phyloP scores from a whole-genome alignment of 1,284 basidiomycete species.

The Trametes sp. region DNA sequence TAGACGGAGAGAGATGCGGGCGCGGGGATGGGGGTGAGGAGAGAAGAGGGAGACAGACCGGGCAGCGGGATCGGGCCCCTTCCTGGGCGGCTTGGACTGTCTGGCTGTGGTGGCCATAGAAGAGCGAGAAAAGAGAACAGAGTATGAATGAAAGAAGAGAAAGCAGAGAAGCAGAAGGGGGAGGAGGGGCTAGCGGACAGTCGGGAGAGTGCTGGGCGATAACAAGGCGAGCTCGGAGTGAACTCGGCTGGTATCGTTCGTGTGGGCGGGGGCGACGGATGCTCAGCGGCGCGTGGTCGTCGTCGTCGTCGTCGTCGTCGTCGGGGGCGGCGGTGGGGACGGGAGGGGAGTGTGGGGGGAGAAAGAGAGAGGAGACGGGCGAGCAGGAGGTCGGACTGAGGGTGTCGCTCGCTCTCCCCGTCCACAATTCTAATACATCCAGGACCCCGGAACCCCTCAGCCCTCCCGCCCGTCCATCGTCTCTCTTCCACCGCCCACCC shows the following conservation, averaged over 20 bases:
- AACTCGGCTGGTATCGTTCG: constrained; percentile 20
- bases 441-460: constrained; percentile 22
- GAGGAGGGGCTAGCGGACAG: constrained; percentile 22
- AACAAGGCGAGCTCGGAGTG: constrained; percentile 42
- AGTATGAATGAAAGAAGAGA: constrained; percentile 43
- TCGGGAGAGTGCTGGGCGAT: constrained; percentile 36
- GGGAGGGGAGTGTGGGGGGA: constrained; percentile 27
- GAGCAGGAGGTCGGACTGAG: constrained; percentile 18
- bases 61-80: constrained; percentile 60
- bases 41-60: constrained; percentile 53
- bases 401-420: constrained; percentile 22
- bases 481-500: background rate
- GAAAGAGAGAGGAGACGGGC: constrained; percentile 28
- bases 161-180: constrained; percentile 40
- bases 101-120: constrained; percentile 69
- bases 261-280: constrained; percentile 15
- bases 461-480: constrained; percentile 1
- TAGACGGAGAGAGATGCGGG: constrained; percentile 7
- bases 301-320: constrained; percentile 27
- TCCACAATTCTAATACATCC: constrained; percentile 28
- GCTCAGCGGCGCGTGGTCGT: constrained; percentile 26
- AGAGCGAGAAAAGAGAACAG: constrained; percentile 30
- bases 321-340: constrained; percentile 28
- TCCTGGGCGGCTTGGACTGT: constrained; percentile 64
- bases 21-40: constrained; percentile 12